Base-by-base conservation (phyloP, 805 yeast genomes). In the Wickerhamiella sorbophila region DNA sequence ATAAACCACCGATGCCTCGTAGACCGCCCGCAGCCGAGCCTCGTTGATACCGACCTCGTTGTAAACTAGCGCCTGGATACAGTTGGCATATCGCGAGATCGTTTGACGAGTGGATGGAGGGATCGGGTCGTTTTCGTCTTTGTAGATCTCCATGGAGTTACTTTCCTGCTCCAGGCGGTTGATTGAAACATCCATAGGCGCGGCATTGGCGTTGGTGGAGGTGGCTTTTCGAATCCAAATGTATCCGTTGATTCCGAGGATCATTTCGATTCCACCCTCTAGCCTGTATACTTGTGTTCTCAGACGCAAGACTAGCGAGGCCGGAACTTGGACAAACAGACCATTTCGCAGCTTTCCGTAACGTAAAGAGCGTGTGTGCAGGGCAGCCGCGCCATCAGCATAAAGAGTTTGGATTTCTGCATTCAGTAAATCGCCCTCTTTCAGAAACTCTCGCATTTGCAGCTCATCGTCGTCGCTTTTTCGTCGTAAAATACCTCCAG, bases 321-420 rank as follows among this genome's bases (percentile, higher is more conserved):
- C 70, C 3, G 96, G 95, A 1, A 88, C 91, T 42, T 70, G 69
- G 19, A 82, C 63, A 51, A 86, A 83, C 26, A 77, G 69, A 32
- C 99, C 99, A 58, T 91, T 86, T 59, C 96, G 75, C 47, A 91
- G 67, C 59, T 91, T 91, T 14, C 99, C 99, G 58, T 91, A 91
- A 57, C 87, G 84, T 48, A 93, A 67, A 0, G 97, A 88, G 59
- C 99, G 75, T 1, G 98, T 91, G 60, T 91, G 99, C 46, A 91
- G 64, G 1, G 95, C 79, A 0, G 95, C 96, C 48, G 85, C 74
- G 17, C 98, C 98, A 59, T 86, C 95, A 50, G 74, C 76, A 59
- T 74, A 88, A 33, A 87, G 66, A 14, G 83, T 77, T 63, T 93
- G 98, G 15, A 91, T 95, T 61, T 91, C 99, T 34, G 96, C 95